phyloP scores from a whole-genome alignment of 192 early-diverging fungal genomes.

The Mortierella claussenii region DNA sequence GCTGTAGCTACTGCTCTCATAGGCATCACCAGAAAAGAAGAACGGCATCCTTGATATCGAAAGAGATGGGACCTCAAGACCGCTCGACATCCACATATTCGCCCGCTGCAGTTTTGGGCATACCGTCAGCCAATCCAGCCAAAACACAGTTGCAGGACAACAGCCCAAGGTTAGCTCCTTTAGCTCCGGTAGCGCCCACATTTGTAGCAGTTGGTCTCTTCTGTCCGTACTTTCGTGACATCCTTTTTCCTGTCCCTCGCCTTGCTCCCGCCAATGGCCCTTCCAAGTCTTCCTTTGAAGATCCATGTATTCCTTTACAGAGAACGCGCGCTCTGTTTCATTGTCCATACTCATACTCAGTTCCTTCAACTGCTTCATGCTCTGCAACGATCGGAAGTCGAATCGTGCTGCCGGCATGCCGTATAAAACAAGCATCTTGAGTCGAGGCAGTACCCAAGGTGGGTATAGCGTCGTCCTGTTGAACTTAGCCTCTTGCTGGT shows the following conservation, averaged over 20 bases:
- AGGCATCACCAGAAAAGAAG: too few species aligned
- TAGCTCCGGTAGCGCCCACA: slow-evolving; percentile 14
- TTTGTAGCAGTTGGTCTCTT: too few species aligned
- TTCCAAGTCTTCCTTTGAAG: not conserved
- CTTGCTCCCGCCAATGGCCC: not conserved
- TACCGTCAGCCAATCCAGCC: slow-evolving; percentile 11
- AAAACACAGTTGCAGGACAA: slow-evolving; percentile 4
- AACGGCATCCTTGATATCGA: not conserved
- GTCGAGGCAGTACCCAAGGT: slow-evolving; percentile 7
- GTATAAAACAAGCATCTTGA: not conserved
- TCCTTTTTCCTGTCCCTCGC: not conserved
- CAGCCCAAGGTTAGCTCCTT: slow-evolving; percentile 1
- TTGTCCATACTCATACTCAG: not conserved
- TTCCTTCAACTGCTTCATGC: slow-evolving; percentile 5
- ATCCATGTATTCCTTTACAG: not conserved
- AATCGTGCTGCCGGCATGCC: slow-evolving; percentile 12
- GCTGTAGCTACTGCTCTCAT: not conserved
- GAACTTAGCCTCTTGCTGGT: not conserved
- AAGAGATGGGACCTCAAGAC: too few species aligned
- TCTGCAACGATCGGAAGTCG: slow-evolving; percentile 20
- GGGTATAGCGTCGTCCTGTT: not conserved
- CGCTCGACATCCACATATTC: not conserved
- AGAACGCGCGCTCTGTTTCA: not conserved
- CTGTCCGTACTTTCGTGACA: not conserved
- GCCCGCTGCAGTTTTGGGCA: slow-evolving; percentile 5